phyloP scores from a whole-genome alignment of 1,284 basidiomycete species.

The Irpex lacteus region DNA sequence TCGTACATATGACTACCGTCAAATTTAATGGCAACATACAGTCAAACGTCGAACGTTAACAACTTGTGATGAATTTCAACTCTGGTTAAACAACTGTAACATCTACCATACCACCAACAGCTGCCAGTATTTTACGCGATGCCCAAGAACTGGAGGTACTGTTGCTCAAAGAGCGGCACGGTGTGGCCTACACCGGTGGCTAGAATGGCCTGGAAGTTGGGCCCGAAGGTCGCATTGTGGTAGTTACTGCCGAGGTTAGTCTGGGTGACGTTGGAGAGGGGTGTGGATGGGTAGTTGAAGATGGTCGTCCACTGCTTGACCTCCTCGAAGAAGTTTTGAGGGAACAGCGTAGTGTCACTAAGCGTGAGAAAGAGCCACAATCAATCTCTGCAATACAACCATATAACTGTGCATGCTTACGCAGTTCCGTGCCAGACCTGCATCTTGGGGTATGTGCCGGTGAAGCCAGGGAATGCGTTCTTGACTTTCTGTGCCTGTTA shows the following conservation, averaged over 20 bases:
- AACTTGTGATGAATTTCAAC: background rate
- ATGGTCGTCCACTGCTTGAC: slow-evolving; percentile 47
- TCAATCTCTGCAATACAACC: background rate
- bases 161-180: slow-evolving; percentile 17
- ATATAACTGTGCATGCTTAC: slow-evolving; percentile 21
- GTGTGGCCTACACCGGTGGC: slow-evolving; percentile 44
- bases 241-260: slow-evolving; percentile 36
- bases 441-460: slow-evolving; percentile 48
- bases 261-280: slow-evolving; percentile 36
- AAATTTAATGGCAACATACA: too few species aligned
- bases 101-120: too few species aligned
- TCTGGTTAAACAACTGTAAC: background rate
- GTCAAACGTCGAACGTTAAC: too few species aligned
- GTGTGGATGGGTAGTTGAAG: slow-evolving; percentile 39
- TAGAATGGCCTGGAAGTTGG: slow-evolving; percentile 43
- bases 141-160: slow-evolving; percentile 9
- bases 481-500: slow-evolving; percentile 35
- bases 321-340: slow-evolving; percentile 49
- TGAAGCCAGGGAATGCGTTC: slow-evolving; percentile 47
- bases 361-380: background rate
- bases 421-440: slow-evolving; percentile 55
- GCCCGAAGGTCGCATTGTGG: slow-evolving; percentile 42
- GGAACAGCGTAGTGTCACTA: slow-evolving; percentile 49
- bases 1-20: too few species aligned
- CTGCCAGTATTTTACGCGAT: background rate